Base-by-base conservation (phyloP, 2,329 filamentous ascomycete genomes). In the Penicillium sumatraense region DNA sequence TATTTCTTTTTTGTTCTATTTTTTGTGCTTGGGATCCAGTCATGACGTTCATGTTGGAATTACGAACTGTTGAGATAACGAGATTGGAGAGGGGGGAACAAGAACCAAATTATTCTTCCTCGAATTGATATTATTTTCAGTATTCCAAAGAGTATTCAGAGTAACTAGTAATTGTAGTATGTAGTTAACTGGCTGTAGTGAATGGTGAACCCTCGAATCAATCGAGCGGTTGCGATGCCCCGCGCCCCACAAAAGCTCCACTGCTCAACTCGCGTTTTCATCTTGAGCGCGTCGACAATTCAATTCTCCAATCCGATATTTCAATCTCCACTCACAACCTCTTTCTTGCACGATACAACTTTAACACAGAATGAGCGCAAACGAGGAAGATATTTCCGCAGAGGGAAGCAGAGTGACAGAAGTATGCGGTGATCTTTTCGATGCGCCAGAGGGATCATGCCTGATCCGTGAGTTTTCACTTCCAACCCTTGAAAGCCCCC, bases 351-450 rank as follows among this genome's bases (percentile, higher is more conserved):
- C n/a, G n/a, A n/a, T n/a, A 21, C 7, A 8, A 8, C 7, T 31
- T 24, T 13, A n/a, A n/a, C n/a, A n/a, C 18, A 46, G 8, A 24
- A 46, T 46, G 42, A 31, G 14, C n/a, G 14, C 9, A 6, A n/a
- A 29, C 4, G 5, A n/a, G 7, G 42, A 21, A 9, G 42, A 46
- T 20, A 6, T 11, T 10, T 6, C 13, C 8, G 26, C 3, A 18
- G 23, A 35, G 2, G n/a, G 9, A 11, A 40, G 26, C 33, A 29
- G n/a, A 11, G 38, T 76, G 23, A 59, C 18, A 6, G 74, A 78
- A 45, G 58, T 64, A 3, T 53, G 69, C 42, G 81, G 81, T 49
- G 73, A 83, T 63, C 75, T 87, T 35, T 85, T 86, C 65, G 65
- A 75, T 33, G 81, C 81, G 0, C 82, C 83, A 0, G 65, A 76